Evolutionary conservation across 768 basidiomycete genomes (phyloP).

Genomic region (Epithele typhae): DNA sequence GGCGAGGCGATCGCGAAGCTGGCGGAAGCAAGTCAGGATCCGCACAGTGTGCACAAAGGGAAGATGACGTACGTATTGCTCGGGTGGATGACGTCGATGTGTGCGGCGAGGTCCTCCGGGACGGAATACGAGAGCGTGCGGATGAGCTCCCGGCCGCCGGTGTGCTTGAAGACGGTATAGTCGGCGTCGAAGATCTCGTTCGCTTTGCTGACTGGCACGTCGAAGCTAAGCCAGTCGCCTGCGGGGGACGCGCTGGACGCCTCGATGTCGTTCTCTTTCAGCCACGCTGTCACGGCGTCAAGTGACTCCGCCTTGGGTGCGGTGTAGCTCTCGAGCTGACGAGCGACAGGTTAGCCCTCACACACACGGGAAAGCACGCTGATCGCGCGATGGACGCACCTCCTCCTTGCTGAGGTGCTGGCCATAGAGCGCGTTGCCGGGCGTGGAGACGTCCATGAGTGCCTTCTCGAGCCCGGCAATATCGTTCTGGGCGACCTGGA

Average conservation of each 20-base stretch:
- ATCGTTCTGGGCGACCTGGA: slow-evolving; percentile 30
- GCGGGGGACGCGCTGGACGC: slow-evolving; percentile 22
- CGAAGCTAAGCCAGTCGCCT: slow-evolving; percentile 26
- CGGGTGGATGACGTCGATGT: slow-evolving; percentile 27
- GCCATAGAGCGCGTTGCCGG: slow-evolving; percentile 38
- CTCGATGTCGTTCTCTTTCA: slow-evolving; percentile 21
- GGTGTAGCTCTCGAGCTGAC: slow-evolving; percentile 11
- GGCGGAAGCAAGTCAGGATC: slow-evolving; percentile 11
- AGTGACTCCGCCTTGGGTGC: slow-evolving; percentile 19
- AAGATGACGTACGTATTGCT: slow-evolving; percentile 23
- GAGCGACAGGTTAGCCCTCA: neutral
- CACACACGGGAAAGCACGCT: neutral
- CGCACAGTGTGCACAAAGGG: neutral
- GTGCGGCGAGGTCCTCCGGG: slow-evolving; percentile 23
- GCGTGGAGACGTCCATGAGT: slow-evolving; percentile 32
- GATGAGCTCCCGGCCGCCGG: slow-evolving; percentile 17
- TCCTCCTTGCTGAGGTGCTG: slow-evolving; percentile 52
- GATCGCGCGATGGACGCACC: slow-evolving; percentile 17
- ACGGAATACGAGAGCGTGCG: slow-evolving; percentile 30
- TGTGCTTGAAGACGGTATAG: slow-evolving; percentile 26
- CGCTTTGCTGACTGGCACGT: slow-evolving; percentile 25
- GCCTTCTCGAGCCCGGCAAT: slow-evolving; percentile 30
- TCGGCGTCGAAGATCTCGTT: slow-evolving; percentile 27
- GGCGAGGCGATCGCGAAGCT: slow-evolving; percentile 4
- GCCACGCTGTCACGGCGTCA: slow-evolving; percentile 23